phyloP scores from a whole-genome alignment of 2,329 filamentous ascomycete genomes.

The Orbilia quercus region DNA sequence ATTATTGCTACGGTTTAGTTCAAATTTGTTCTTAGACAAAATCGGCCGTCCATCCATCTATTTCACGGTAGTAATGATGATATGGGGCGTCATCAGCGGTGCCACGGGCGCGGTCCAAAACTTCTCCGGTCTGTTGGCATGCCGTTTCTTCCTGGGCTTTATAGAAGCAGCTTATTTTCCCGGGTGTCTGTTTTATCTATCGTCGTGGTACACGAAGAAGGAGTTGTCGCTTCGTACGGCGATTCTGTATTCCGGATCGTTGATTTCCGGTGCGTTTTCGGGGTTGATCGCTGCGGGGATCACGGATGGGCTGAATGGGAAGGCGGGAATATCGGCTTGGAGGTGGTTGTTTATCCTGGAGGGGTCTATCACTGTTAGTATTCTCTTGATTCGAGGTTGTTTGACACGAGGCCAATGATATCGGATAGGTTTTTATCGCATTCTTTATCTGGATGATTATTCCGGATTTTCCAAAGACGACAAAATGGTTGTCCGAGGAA shows the following conservation, averaged over 20 bases:
- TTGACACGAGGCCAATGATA: no score
- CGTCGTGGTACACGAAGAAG: slow-evolving; percentile 73
- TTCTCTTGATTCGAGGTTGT: no score
- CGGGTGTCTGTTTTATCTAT: slow-evolving; percentile 73
- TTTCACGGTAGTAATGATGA: slow-evolving; percentile 68
- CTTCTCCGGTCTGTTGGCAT: slow-evolving; percentile 69
- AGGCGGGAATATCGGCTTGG: slow-evolving; percentile 71
- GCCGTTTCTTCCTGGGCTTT: slow-evolving; percentile 71
- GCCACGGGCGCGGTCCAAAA: slow-evolving; percentile 68
- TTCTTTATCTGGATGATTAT: slow-evolving; percentile 70
- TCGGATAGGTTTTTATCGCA: slow-evolving; percentile 68
- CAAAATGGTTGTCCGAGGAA: slow-evolving; percentile 71
- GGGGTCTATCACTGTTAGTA: slow-evolving; percentile 69
- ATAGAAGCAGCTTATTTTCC: slow-evolving; percentile 73
- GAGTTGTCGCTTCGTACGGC: slow-evolving; percentile 75
- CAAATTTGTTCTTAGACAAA: slow-evolving; percentile 68
- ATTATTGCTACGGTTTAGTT: no score
- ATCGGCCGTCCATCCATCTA: slow-evolving; percentile 67
- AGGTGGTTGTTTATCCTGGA: slow-evolving; percentile 78
- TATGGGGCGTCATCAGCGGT: slow-evolving; percentile 73
- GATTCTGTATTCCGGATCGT: slow-evolving; percentile 74
- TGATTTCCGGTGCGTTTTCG: slow-evolving; percentile 78
- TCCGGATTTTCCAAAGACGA: slow-evolving; percentile 75
- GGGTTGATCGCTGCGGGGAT: slow-evolving; percentile 75
- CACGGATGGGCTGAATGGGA: slow-evolving; percentile 72